Evolutionary conservation across 768 basidiomycete genomes (phyloP), one percentile per base, ranked within the genome.

Genomic region (Suillus occidentalis): DNA sequence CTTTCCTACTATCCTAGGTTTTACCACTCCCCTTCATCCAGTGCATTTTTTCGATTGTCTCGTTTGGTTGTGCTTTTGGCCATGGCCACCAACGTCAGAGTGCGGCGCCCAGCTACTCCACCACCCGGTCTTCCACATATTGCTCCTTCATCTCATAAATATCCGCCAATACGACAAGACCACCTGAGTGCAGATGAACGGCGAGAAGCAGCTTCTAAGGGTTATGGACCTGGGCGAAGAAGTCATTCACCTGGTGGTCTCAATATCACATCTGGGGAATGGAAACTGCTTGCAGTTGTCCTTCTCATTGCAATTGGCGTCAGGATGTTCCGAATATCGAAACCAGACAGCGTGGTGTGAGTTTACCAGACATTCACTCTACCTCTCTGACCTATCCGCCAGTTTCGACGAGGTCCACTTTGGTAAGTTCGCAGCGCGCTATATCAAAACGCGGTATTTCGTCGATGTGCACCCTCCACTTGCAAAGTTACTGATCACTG

Each of bases 391-490:
- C 55, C 5, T 53, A 66, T 28, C 16, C 34, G 22, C 16, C 71
- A 97, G 96, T 50, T 99, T 99, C 76, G 97, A 99, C 74, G 97
- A 99, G 76, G 97, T 98, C 0, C 97, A 99, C 75, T 99, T 99
- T 76, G 97, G 97, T 66, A 97, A 97, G 76, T 99, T 99, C 73
- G 95, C 97, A 7, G 84, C 87, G 56, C 92, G 92, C 73, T 99
- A 99, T 74, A 92, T 98, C 83, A 93, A 93, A 81, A 89, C 91
- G 45, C 85, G 89, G 68, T 95, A 94, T 76, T 95, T 91, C 72
- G 90, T 92, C 72, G 97, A 99, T 75, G 97, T 99, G 2, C 97
- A 99, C 73, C 97, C 97, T 1, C 97, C 97, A 4, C 82, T 99
- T 20, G 97, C 97, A 8, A 99, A 99, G 72, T 83, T 99, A 34